Conservation (phyloP, 148 eudicot species). For the Amaranthus palmeri region DNA sequence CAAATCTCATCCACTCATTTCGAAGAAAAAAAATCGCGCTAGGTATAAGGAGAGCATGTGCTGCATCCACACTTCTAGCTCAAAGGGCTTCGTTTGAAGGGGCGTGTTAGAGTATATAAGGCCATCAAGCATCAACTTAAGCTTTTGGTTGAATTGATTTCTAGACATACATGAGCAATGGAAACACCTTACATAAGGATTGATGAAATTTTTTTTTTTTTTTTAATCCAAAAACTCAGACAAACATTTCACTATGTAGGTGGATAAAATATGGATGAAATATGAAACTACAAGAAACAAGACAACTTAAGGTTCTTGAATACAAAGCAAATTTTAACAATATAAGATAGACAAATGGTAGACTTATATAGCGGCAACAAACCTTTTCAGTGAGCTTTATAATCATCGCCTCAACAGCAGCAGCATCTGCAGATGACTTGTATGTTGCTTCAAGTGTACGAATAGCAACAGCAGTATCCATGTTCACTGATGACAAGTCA, state of each 20-base stretch:
- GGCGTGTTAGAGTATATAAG: too few relatives aligned
- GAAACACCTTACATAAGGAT: too few relatives aligned
- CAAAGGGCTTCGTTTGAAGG: too few relatives aligned
- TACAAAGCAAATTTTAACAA: not conserved
- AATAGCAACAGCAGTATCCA: constrained; percentile 99
- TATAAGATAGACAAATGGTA: not conserved
- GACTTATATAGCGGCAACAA: constrained; percentile 14
- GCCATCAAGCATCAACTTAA: too few relatives aligned
- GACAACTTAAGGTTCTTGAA: not conserved
- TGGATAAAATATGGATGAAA: not conserved
- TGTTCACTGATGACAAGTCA: constrained; percentile 87
- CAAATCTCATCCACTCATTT: too few relatives aligned
- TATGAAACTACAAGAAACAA: not conserved
- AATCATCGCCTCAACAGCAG: constrained; percentile 91
- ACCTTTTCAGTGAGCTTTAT: constrained; percentile 87
- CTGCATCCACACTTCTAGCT: too few relatives aligned
- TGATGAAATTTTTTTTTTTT: too few relatives aligned
- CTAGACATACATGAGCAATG: too few relatives aligned
- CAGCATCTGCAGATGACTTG: constrained; percentile 93
- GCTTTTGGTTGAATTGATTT: too few relatives aligned
- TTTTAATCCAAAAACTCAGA: not conserved
- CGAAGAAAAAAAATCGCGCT: too few relatives aligned
- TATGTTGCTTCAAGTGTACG: constrained; percentile 97
- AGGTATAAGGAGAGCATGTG: too few relatives aligned
- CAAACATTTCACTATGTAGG: not conserved